Base-by-base conservation (phyloP, 2,329 filamentous ascomycete species). In the Huntiella moniliformis region DNA sequence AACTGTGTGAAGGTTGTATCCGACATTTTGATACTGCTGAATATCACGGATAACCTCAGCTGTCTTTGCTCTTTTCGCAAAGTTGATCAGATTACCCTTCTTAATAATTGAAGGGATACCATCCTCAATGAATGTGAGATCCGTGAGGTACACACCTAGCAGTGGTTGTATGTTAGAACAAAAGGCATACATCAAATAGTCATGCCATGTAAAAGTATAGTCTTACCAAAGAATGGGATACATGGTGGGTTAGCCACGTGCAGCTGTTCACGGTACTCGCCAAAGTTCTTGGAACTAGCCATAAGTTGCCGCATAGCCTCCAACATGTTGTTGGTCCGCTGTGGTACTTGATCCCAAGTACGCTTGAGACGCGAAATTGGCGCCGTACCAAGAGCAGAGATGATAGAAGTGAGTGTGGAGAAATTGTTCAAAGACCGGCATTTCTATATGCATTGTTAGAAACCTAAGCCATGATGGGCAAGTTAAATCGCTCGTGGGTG, bases 1-100 rank as follows among this genome's bases (percentile, higher is more conserved):
- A 12, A 98, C 88, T 0, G 86, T 74, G 58, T 92, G 83, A 44
- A 98, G 67, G 5, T 82, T 79, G 60, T 96, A 98, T n/a, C 86
- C 86, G 51, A 93, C 85, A 56, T 94, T 95, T 61, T 98, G 91
- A 60, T 95, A 98, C 60, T 96, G 88, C 61, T 96, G 91, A 53
- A 98, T 96, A 60, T 96, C 88, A 51, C 87, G 83, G 56, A 98
- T 98, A 37, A 98, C 91, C 60, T 96, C 91, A 15, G 91, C 91
- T 11, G 91, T 96, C 71, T 96, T 98, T 46, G 86, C 83, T 44
- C 91, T 81, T 70, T 98, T 98, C 56, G 87, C 86, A 63, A 98
- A 98, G 65, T 98, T 98, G 68, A 98, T 95, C 54, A 95, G 70
- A 56, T 92, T 85, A 5, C 87, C 91, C 63, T 92, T 93, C 63